Evolutionary conservation across 768 basidiomycete species (phyloP).

Genomic region (Podaxis mareebaensis): DNA sequence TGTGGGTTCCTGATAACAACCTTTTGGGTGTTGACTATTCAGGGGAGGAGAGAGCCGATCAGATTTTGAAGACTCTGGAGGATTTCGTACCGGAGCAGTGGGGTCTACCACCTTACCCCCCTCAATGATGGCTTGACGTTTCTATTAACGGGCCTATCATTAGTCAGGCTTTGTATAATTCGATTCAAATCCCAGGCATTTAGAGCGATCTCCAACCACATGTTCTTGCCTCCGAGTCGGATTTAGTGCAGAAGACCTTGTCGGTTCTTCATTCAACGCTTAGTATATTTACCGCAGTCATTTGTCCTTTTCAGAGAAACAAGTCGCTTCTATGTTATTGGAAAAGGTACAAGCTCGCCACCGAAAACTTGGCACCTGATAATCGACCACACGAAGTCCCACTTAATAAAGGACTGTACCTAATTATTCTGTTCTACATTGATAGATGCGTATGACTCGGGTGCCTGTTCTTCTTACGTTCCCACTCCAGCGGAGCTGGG

Average conservation of each 20-base stretch:
- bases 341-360: neutral
- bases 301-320: neutral
- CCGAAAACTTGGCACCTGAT: neutral
- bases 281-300: neutral
- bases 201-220: neutral
- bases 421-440: neutral
- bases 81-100: slow-evolving; percentile 81
- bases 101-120: slow-evolving; percentile 73
- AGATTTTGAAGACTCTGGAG: slow-evolving; percentile 60
- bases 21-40: slow-evolving; percentile 52
- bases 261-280: neutral
- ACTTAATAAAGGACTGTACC: neutral
- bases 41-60: slow-evolving; percentile 56
- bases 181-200: neutral
- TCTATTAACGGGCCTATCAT: slow-evolving; percentile 3
- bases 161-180: neutral
- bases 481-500: neutral
- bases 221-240: slow-evolving; percentile 8
- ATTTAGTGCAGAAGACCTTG: neutral
- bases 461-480: neutral
- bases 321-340: neutral
- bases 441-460: neutral
- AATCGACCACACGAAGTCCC: neutral
- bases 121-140: slow-evolving; percentile 6
- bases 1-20: slow-evolving; percentile 84